Evolutionary conservation across 2,329 filamentous ascomycete genomes (phyloP).

Genomic region (Plectosphaerella cucumerina): DNA sequence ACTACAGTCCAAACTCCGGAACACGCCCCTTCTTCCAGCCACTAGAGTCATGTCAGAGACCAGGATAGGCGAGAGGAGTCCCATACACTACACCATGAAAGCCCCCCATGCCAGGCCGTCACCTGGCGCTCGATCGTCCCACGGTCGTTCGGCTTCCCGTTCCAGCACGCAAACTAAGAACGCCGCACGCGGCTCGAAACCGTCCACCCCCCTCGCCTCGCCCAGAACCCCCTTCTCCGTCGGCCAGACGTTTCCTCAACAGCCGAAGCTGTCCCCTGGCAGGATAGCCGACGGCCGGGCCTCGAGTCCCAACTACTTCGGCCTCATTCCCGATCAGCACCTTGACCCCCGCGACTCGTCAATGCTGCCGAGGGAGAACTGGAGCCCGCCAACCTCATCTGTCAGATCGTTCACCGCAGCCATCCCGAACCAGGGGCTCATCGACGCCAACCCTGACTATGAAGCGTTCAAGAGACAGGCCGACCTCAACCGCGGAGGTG

Average conservation of each 20-base stretch:
- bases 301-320: slow-evolving; percentile 84
- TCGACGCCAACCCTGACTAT: slow-evolving; percentile 77
- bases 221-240: slow-evolving; percentile 49
- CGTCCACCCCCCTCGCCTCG: slow-evolving; percentile 49
- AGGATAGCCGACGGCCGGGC: slow-evolving; percentile 34
- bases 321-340: slow-evolving; percentile 60
- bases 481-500: slow-evolving; percentile 54
- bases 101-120: slow-evolving; percentile 31
- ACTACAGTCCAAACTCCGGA: too few species aligned
- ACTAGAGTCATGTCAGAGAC: slow-evolving; percentile 26
- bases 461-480: slow-evolving; percentile 72
- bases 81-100: slow-evolving; percentile 42
- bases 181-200: slow-evolving; percentile 24
- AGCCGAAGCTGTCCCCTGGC: slow-evolving; percentile 37
- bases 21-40: not conserved
- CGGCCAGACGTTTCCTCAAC: slow-evolving; percentile 49
- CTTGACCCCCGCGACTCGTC: slow-evolving; percentile 60
- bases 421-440: slow-evolving; percentile 63
- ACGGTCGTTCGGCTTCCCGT: slow-evolving; percentile 33
- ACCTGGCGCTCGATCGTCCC: slow-evolving; percentile 24
- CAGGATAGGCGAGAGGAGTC: slow-evolving; percentile 26
- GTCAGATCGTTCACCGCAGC: slow-evolving; percentile 66
- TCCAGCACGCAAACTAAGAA: slow-evolving; percentile 28
- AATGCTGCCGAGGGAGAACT: slow-evolving; percentile 63
- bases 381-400: slow-evolving; percentile 69